Base-by-base conservation (phyloP, 2,329 filamentous ascomycete genomes). In the Aspergillus proliferans region DNA sequence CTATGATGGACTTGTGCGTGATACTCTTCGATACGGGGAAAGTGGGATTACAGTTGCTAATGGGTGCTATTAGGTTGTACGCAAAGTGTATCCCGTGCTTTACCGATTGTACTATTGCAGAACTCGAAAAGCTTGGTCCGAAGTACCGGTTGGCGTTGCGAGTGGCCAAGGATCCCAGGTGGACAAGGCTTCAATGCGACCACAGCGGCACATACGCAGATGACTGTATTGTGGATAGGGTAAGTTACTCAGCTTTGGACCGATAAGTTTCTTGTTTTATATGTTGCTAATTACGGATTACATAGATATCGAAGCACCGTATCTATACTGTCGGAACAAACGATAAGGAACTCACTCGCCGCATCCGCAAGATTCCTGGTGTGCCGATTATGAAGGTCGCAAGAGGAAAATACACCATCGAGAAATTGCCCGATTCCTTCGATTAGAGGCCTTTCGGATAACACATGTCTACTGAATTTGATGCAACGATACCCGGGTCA, bases 381-480 rank as follows among this genome's bases (percentile, higher is more conserved):
- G 77, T 80, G 10, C 79, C 79, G 1, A 79, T 81, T 48, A 77
- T 95, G 77, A 89, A 84, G 62, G 88, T 93, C 24, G 87, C 86
- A 5, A 81, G 88, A 62, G 89, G 88, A 42, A 96, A 96, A 71
- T 97, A 96, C 71, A 85, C 92, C 43, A 93, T 98, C 63, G 93
- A 97, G 77, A 82, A 91, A 61, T 71, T 96, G 54, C 91, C 91
- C 4, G 87, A 90, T 69, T 88, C 88, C 34, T 87, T 88, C 30
- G 85, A 90, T 47, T 59, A 55, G 47, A 30, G 24, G 19, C 7
- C 18, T 40, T 19, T 12, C 24, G 24, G 15, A 9, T 43, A 8
- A 6, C 14, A 6, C 6, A 26, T 28, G n/a, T 26, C n/a, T 12
- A 28, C 10, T 18, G 21, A 14, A 28, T 43, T 26, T 12, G 12